These are phyloP conservation scores for Zelopaecilomyces penicillatus DNA, from an alignment of 2,329 filamentous ascomycete genomes.

Conservation along the genomic window DNA sequence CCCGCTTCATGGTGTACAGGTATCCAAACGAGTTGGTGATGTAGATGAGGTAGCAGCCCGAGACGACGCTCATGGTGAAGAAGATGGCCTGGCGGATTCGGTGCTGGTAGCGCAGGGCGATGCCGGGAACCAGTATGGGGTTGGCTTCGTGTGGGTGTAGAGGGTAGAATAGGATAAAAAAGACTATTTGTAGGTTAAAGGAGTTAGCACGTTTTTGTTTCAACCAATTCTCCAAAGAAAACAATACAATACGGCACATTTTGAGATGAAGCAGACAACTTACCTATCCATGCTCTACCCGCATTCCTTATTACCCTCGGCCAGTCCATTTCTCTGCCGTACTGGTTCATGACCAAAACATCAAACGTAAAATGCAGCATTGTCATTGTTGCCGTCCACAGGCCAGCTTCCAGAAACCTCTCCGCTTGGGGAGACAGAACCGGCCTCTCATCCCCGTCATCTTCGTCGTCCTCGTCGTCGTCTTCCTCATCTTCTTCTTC, in stretches of 20 bases:
- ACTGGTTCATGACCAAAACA: conserved; percentile 71
- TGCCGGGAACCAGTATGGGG: conserved; percentile 39
- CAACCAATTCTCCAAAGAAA: background rate
- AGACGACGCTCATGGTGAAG: conserved; percentile 47
- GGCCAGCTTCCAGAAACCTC: conserved; percentile 44
- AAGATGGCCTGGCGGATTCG: conserved; percentile 54
- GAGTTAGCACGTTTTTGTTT: background rate
- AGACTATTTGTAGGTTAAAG: conserved; percentile 33
- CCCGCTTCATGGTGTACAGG: conserved; percentile 82
- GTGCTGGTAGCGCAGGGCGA: conserved; percentile 38
- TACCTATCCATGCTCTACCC: conserved; percentile 45
- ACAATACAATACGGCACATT: too few relatives aligned
- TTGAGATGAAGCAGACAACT: conserved; percentile 10
- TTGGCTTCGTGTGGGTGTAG: conserved; percentile 46
- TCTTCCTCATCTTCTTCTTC: conserved; percentile 8
- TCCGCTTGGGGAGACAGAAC: conserved; percentile 38
- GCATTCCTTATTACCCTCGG: conserved; percentile 43
- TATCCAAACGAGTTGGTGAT: conserved; percentile 76
- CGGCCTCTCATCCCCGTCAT: conserved; percentile 22
- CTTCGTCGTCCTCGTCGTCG: conserved; percentile 13
- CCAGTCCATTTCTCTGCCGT: conserved; percentile 59
- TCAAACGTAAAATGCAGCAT: conserved; percentile 73
- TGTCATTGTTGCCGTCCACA: conserved; percentile 55
- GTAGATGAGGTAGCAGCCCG: conserved; percentile 73
- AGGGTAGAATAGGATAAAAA: conserved; percentile 46